Evolutionary conservation across 2,329 filamentous ascomycete genomes (phyloP), one percentile per base, ranked within the genome.

Genomic region (Dothidotthia symphoricarpi): DNA sequence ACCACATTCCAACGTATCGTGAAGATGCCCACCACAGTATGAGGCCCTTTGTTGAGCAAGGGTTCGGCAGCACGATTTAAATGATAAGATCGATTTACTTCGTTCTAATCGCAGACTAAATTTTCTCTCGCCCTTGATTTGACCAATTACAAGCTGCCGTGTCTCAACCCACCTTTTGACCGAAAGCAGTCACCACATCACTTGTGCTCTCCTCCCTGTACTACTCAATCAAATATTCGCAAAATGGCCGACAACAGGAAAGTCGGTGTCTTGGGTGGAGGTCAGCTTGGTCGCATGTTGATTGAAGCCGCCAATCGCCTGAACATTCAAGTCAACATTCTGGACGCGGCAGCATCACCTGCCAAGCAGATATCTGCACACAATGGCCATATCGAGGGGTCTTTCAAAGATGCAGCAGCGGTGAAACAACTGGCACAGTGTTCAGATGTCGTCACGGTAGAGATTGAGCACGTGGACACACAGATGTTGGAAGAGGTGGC

Each of bases 381-480:
- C 64, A 70, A 75, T 51, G 74, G 76, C 48, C 88, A 96, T 63
- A 80, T 95, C 41, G 78, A 82, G 13, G 91, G 90, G 41, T 95
- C 89, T 0, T 96, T 95, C 76, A 90, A 88, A 63, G 85, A 95
- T 52, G 74, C 83, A 0, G 78, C 80, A 24, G 84, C 86, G 49
- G 89, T 97, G 49, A 80, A 82, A 28, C 76, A 88, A 64, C 75
- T 97, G n/a, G 89, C 91, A 2, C 70, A 77, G 26, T 70, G 75
- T 24, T 88, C 83, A 55, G 87, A 95, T 63, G 80, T 95, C 12
- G 74, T 96, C 45, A 96, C 89, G 0, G 87, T 95, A 11, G 91
- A 97, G 69, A 96, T 95, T 49, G 91, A 97, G 73, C 91, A 96
- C 69, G 85, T 96, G 41, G 82, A 96, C 66, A 93, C 88, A n/a